Base-by-base conservation (phyloP, 495 filamentous ascomycete species). In the Thozetella sp. region DNA sequence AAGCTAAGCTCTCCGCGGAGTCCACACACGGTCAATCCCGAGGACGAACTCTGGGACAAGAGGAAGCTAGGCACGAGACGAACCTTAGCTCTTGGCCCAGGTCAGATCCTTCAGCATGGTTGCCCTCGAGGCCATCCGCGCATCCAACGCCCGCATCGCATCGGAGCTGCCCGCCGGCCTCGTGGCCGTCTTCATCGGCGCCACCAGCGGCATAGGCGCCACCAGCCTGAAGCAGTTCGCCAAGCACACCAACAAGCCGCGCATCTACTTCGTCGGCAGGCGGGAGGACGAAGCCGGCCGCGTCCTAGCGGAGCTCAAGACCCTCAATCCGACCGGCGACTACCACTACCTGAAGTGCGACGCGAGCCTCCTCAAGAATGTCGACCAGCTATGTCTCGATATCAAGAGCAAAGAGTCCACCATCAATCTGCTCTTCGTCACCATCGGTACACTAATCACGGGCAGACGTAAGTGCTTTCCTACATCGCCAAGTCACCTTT, bases 171-270 rank as follows among this genome's bases (percentile, higher is more conserved):
- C 78, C 10, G 25, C 69, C 0, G 71, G 74, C 2, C 66, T 84
- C 1, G 76, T 83, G 2, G 83, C 79, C 25, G 78, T 88, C 53
- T 87, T 87, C 62, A 86, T 86, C 17, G 87, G 89, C 51, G 89
- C 76, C 23, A 91, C 89, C 0, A 81, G 79, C 30, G 89, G 87
- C 34, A 85, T 92, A 56, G 86, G 84, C 43, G 76, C 85, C 60
- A 63, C 76, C n/a, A 85, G 86, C 6, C 74, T 88, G 57, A 83
- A 75, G 55, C 66, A 78, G 26, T 86, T 91, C 53, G 80, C 81
- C 2, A 72, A 79, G 26, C 59, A 83, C 51, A 74, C 86, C 9
- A 40, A 67, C 11, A 63, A 72, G n/a, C 69, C 69, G 0, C 59
- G 65, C 11, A 66, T 72, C 51, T 48, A 48, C n/a, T 9, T 78